Conservation (phyloP, 225 moss, liverwort and hornwort species). For the Polytrichum commune region DNA sequence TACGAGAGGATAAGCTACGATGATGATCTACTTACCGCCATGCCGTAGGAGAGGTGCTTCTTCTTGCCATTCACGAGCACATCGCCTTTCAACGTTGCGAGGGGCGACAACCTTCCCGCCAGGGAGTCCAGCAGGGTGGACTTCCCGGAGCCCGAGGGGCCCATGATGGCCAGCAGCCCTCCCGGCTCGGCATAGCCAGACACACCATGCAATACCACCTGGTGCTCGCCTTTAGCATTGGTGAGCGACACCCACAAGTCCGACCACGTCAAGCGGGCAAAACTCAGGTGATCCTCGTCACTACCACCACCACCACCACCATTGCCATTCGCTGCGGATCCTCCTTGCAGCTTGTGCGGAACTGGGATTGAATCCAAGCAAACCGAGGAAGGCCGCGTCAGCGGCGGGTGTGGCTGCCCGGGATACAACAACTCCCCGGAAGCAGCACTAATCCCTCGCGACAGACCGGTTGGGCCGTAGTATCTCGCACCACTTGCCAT, state of each 20-base stretch:
- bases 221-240: conserved; percentile 32
- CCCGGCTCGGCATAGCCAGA: conserved; percentile 53
- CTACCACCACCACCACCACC: background rate
- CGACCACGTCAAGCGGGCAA: conserved; percentile 53
- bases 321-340: background rate
- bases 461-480: background rate
- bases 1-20: no score
- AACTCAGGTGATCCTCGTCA: no score
- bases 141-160: conserved; percentile 50
- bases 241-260: conserved; percentile 34
- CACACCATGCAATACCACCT: conserved; percentile 36
- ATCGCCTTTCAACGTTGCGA: conserved; percentile 63
- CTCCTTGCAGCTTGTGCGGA: background rate
- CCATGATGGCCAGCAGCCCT: conserved; percentile 54
- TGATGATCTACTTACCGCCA: conserved; percentile 46
- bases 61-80: conserved; percentile 66
- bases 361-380: background rate
- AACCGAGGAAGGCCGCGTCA: conserved; percentile 10
- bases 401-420: conserved; percentile 3
- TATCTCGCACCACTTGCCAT: conserved; percentile 3
- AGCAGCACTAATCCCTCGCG: conserved; percentile 1
- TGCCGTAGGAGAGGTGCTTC: conserved; percentile 66
- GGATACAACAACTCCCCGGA: conserved; percentile 1
- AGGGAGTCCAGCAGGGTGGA: conserved; percentile 49
- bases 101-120: conserved; percentile 69